A percentile compares a stretch with the other conserved stretches of the same genome.
These are phyloP conservation scores for Candida boleticola DNA, from an alignment of 805 yeast species.

Conservation along the genomic window DNA sequence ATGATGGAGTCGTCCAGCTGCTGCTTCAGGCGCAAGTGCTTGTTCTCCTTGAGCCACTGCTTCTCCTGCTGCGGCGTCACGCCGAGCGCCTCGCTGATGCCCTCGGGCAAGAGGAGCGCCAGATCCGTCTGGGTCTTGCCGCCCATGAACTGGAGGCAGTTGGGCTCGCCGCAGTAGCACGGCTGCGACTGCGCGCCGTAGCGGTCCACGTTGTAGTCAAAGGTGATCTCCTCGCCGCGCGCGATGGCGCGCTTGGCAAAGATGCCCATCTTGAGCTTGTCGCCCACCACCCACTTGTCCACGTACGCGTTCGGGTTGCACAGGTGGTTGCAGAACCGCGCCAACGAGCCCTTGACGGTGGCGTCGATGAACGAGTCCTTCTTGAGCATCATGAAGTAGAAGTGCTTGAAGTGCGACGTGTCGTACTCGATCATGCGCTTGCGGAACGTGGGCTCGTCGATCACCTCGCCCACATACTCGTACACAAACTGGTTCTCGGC, in stretches of 20 bases:
- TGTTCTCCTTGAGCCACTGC: slow-evolving; percentile 61
- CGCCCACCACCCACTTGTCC: slow-evolving; percentile 96
- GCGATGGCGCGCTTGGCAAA: slow-evolving; percentile 75
- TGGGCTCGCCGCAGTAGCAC: slow-evolving; percentile 90
- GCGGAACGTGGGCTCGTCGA: slow-evolving; percentile 75
- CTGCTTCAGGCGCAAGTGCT: slow-evolving; percentile 47
- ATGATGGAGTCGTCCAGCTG: slow-evolving; percentile 57
- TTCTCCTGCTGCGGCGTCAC: slow-evolving; percentile 66
- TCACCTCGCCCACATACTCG: slow-evolving; percentile 93
- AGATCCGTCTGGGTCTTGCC: slow-evolving; percentile 97
- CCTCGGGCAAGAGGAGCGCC: slow-evolving; percentile 78
- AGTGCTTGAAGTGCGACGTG: slow-evolving; percentile 66
- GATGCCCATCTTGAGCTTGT: slow-evolving; percentile 88
- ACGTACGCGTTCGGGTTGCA: slow-evolving; percentile 94
- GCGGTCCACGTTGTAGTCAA: slow-evolving; percentile 91
- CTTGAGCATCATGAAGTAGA: slow-evolving; percentile 94
- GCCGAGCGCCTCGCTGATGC: slow-evolving; percentile 82
- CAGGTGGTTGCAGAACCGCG: slow-evolving; percentile 92
- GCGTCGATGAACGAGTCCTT: slow-evolving; percentile 94
- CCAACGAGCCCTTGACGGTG: slow-evolving; percentile 81
- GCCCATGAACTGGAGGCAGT: slow-evolving; percentile 91
- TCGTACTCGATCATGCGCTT: slow-evolving; percentile 75
- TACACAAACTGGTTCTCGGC: slow-evolving; percentile 70
- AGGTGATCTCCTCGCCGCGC: slow-evolving; percentile 86
- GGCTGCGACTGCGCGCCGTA: slow-evolving; percentile 94